Evolutionary conservation across 257 asterid genomes (phyloP).

Genomic region (Primulina tabacum): DNA sequence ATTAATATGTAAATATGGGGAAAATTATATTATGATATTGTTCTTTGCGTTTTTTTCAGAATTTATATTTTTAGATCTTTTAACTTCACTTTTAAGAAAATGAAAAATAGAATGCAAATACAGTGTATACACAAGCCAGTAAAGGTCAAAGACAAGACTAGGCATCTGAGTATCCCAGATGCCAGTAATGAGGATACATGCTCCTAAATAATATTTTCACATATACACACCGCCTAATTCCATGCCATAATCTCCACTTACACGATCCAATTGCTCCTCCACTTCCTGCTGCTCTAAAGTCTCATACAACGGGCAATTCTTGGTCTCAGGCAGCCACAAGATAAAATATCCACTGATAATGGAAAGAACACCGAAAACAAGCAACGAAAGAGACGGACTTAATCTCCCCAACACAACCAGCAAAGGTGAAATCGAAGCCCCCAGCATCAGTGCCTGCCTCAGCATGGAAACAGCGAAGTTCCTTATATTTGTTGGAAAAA

Average conservation of each 20-base stretch:
- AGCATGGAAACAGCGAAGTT: slow-evolving; percentile 49
- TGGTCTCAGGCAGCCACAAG: slow-evolving; percentile 56
- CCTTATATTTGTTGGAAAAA: slow-evolving; percentile 51
- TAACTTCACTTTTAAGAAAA: too few species aligned
- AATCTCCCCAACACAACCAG: slow-evolving; percentile 43
- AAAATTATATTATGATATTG: too few species aligned
- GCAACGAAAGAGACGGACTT: slow-evolving; percentile 43
- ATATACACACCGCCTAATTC: slow-evolving; percentile 30
- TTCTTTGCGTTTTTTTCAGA: too few species aligned
- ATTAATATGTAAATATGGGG: too few species aligned
- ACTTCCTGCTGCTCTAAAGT: slow-evolving; percentile 55
- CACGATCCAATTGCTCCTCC: slow-evolving; percentile 29
- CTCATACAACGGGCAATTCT: slow-evolving; percentile 43
- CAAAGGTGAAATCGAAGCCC: slow-evolving; percentile 55
- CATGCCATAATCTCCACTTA: slow-evolving; percentile 18
- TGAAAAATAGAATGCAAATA: too few species aligned
- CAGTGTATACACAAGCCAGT: too few species aligned
- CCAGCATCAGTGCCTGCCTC: slow-evolving; percentile 48
- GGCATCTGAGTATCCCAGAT: too few species aligned
- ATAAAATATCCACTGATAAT: slow-evolving; percentile 39
- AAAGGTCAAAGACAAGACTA: too few species aligned
- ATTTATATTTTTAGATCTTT: too few species aligned
- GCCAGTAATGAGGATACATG: too few species aligned
- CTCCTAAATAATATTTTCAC: slow-evolving; percentile 13
- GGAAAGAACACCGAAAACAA: slow-evolving; percentile 40